Evolutionary conservation across 2,329 filamentous ascomycete species (phyloP), one percentile per base, ranked within the genome.

Genomic region (Onygenales sp.): DNA sequence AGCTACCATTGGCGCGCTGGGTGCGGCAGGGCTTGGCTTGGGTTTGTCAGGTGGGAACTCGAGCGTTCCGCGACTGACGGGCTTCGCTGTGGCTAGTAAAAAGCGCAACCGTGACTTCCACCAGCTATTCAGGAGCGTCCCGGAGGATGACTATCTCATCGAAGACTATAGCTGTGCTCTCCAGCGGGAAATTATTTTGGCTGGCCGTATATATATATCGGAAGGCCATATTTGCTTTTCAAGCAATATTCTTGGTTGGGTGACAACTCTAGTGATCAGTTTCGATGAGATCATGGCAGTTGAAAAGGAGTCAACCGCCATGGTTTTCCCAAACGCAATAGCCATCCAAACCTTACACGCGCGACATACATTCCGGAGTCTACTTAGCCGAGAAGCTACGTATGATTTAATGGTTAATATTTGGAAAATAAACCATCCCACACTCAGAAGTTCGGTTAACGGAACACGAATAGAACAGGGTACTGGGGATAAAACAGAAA

Each of bases 181-280:
- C 55, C 93, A 98, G 69, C 84, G 91, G 59, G 94, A 98, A 66
- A 98, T 98, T 56, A 80, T 98, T 37, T 83, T 95, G 6, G 93
- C 96, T 61, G 93, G 93, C 5, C 82, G 93, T 42, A 79, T 98
- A 11, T 98, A 98, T 65, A 88, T 98, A 42, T 97, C 93, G 0
- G 93, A 98, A 72, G 91, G 92, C 9, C 92, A 98, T 66, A 83
- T 98, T 46, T 98, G 93, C 74, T 98, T 98, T 71, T 96, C 91
- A 64, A 97, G 93, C 75, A 98, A 98, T 67, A 98, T 98, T 59
- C 81, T 98, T 46, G 93, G 93, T 52, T 98, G 93, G 93, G 87
- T 94, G 21, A 98, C 93, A 0, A 98, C 93, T 1, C 76, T 98
- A 42, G 92, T 98, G 51, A 95, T 98, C 75, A 94, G 90, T 68